Conservation (phyloP, 2,329 filamentous ascomycete genomes). For the Phialophora expanda region DNA sequence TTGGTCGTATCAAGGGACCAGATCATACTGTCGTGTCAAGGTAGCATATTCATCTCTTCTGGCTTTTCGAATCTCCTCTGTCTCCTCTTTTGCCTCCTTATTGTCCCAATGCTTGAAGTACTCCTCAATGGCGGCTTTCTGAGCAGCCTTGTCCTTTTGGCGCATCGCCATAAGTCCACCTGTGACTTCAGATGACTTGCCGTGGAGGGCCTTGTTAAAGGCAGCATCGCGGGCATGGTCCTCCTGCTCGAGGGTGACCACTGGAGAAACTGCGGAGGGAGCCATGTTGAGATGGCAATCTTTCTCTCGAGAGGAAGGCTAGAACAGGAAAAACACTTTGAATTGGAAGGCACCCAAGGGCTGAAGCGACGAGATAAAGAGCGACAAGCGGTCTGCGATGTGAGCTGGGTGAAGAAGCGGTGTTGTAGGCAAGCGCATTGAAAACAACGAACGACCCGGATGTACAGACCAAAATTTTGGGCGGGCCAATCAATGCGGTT, state of each 20-base stretch:
- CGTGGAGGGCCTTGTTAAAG: slow-evolving; percentile 90
- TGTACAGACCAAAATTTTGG: slow-evolving; percentile 6
- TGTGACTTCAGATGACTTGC: slow-evolving; percentile 68
- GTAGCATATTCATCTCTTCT: slow-evolving; percentile 89
- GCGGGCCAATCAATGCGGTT: slow-evolving; percentile 1
- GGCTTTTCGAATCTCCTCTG: slow-evolving; percentile 78
- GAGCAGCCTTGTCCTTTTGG: slow-evolving; percentile 74
- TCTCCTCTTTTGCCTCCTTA: slow-evolving; percentile 79
- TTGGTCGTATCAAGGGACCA: slow-evolving; percentile 39
- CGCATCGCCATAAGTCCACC: slow-evolving; percentile 84
- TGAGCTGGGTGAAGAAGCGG: slow-evolving; percentile 18
- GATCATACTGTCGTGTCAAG: slow-evolving; percentile 81
- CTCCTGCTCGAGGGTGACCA: slow-evolving; percentile 71
- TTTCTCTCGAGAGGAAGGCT: not conserved
- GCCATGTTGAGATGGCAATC: slow-evolving; percentile 53
- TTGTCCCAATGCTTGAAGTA: slow-evolving; percentile 98
- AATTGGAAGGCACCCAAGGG: not conserved
- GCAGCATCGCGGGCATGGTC: slow-evolving; percentile 83
- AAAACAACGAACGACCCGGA: slow-evolving; percentile 9
- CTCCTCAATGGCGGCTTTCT: slow-evolving; percentile 82
- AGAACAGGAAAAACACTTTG: not conserved
- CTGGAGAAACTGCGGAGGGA: slow-evolving; percentile 46
- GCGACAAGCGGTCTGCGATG: slow-evolving; percentile 21
- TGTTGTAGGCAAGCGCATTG: slow-evolving; percentile 6
- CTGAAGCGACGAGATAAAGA: slow-evolving; percentile 12